A percentile compares a stretch with the other conserved stretches of the same genome.
These are phyloP conservation scores for Starmerella stigmatis DNA, from an alignment of 805 yeast species.

Conservation along the genomic window DNA sequence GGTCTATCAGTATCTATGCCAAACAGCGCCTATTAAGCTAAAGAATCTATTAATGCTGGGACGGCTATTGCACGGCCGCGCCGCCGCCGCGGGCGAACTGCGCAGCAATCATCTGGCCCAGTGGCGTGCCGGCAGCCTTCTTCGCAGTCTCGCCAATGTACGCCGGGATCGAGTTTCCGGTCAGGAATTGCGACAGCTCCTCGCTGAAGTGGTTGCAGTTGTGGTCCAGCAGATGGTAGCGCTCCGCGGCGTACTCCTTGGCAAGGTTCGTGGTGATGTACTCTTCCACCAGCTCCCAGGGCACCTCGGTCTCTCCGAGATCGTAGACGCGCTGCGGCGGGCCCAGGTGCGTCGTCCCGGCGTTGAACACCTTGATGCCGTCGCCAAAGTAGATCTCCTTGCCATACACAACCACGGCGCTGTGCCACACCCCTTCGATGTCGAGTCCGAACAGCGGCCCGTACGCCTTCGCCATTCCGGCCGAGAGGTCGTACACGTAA, in stretches of 20 bases:
- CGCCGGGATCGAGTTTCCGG: constrained; percentile 45
- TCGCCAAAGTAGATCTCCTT: constrained; percentile 53
- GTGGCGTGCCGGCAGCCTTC: constrained; percentile 41
- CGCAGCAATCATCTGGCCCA: constrained; percentile 40
- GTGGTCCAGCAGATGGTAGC: constrained; percentile 49
- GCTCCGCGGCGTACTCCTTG: constrained; percentile 38
- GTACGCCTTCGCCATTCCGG: constrained; percentile 41
- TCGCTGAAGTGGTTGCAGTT: constrained; percentile 62
- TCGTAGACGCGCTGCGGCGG: constrained; percentile 43
- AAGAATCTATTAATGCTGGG: not conserved
- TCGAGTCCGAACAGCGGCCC: constrained; percentile 40
- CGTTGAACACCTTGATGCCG: constrained; percentile 41
- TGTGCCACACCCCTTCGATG: constrained; percentile 59
- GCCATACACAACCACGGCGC: constrained; percentile 43
- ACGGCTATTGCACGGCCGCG: constrained; percentile 1
- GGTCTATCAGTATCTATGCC: no score
- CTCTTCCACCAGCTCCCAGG: constrained; percentile 44
- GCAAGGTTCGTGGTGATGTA: constrained; percentile 40
- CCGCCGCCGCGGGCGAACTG: constrained; percentile 25
- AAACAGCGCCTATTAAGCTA: not conserved
- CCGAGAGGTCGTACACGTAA: constrained; percentile 54
- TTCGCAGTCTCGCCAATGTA: constrained; percentile 45
- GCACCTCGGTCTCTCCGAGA: constrained; percentile 44
- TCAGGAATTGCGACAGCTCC: constrained; percentile 46
- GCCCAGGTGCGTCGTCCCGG: constrained; percentile 54